phyloP scores from a whole-genome alignment of 2,329 filamentous ascomycete species.

The Fusarium piperis region DNA sequence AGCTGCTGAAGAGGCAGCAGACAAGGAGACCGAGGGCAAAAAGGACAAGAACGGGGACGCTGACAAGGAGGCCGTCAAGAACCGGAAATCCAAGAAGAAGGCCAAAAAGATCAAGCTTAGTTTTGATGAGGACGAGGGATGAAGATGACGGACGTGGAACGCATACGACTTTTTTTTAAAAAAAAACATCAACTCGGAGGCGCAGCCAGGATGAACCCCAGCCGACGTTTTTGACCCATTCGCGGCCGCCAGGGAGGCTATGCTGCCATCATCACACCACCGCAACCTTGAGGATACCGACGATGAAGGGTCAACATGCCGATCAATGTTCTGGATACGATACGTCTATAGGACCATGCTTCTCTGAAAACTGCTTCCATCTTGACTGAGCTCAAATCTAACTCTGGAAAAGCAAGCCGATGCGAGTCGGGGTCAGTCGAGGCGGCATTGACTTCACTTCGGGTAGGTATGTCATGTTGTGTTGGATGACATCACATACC shows the following conservation, averaged over 20 bases:
- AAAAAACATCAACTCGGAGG: background rate
- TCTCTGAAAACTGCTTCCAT: background rate
- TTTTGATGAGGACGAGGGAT: slow-evolving; percentile 69
- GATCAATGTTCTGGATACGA: background rate
- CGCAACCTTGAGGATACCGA: background rate
- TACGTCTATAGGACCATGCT: background rate
- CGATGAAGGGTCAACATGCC: background rate
- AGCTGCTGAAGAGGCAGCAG: slow-evolving; percentile 41
- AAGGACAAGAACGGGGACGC: slow-evolving; percentile 29
- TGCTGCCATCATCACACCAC: slow-evolving; percentile 8
- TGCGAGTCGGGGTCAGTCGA: background rate
- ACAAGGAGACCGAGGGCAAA: slow-evolving; percentile 24
- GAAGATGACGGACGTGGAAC: slow-evolving; percentile 35
- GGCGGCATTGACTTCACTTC: background rate
- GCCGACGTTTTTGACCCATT: background rate
- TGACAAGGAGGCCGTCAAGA: slow-evolving; percentile 42
- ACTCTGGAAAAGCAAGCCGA: background rate
- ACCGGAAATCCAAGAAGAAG: slow-evolving; percentile 60
- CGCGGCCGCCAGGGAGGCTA: background rate
- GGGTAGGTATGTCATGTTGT: background rate
- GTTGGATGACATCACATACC: slow-evolving; percentile 30
- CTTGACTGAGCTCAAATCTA: background rate
- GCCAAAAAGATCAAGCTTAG: slow-evolving; percentile 74
- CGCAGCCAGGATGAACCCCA: background rate
- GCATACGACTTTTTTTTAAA: background rate